Evolutionary conservation across 345 rosid genomes (phyloP), one percentile per base, ranked within the genome.

Genomic region (Syzygium aqueum): DNA sequence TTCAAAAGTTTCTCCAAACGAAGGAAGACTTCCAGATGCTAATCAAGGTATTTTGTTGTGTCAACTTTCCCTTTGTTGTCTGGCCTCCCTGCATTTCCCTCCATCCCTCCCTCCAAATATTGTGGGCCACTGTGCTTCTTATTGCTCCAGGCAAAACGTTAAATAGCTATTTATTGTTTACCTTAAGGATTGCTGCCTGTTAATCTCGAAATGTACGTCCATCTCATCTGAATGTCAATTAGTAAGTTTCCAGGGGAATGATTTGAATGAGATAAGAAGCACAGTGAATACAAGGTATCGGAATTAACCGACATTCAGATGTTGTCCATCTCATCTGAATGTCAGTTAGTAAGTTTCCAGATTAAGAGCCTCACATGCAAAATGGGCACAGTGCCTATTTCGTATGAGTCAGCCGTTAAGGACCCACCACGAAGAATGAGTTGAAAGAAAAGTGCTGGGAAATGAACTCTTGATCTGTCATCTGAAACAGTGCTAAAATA

Each of bases 21-120:
- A 97, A 93, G 99, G 99, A 67, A 92, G 97, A 87, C 98, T 97
- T 92, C 98, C 99, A 27, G 93, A 95, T 96, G 99, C 99, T 87
- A 94, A 90, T 87, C 89, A 88, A 94, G 99, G 99, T 97, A 19
- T 23, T 30, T 27, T 85, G 17, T 33, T 61, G 51, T 27, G 40
- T 86, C 27, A 6, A 27, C 61, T 28, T 84, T 27, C 49, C 53
- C 57, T 37, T 84, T 84, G 57, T 52, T 84, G 57, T 28, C 52
- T 84, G 85, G 61, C 80, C 7, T 73, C 80, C 49, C 80, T 73
- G 17, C 46, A 73, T 73, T 73, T 73, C 80, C 46, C 80, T 73
- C 80, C 46, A 33, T 19, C 80, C 46, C 49, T 33, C 80, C 46
- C 80, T 33, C 80, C 3, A 73, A 33, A 73, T 73, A 73, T 33